Base-by-base conservation (phyloP, 2,329 filamentous ascomycete species). In the Escovopsis sp. region DNA sequence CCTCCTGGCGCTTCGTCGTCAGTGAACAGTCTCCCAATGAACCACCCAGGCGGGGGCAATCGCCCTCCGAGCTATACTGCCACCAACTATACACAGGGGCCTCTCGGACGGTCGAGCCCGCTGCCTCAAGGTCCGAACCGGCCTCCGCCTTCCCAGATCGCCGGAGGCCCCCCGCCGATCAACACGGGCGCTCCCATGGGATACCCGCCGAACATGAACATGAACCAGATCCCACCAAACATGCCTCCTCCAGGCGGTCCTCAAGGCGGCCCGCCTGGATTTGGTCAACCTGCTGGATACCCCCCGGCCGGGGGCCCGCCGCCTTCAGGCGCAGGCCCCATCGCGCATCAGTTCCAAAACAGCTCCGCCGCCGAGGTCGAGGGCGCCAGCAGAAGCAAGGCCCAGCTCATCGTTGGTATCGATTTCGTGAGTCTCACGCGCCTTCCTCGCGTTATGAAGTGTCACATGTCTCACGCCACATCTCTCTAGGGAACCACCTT, bases 331-430 rank as follows among this genome's bases (percentile, higher is more conserved):
- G 49, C 52, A 16, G 52, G 49, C 25, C 56, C 59, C 29, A 53
- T 58, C 35, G 60, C 56, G 26, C 61, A 60, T 43, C 60, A 62
- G 43, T 49, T 57, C 55, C 48, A 61, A 42, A 56, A 59, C 47
- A 61, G 62, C 48, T 62, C 65, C 13, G 69, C 71, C 31, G 68
- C 69, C 39, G 88, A 96, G 59, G 82, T 93, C 26, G 85, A 94
- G 49, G 87, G 83, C 40, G 83, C 78, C 48, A 85, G 79, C 51
- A 76, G 84, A 55, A 93, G 79, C 65, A 94, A 94, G 67, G 83
- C 90, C 35, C 90, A 96, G 65, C 68, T 98, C 51, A 98, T 98
- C 57, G 90, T 98, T 37, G 90, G 90, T 46, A 96, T 98, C 55
- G 90, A 98, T 62, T 98, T 98, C 68, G 90, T 93, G 65, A 64